Evolutionary conservation across 805 yeast genomes (phyloP).

Genomic region (Grigorovia jiainica): DNA sequence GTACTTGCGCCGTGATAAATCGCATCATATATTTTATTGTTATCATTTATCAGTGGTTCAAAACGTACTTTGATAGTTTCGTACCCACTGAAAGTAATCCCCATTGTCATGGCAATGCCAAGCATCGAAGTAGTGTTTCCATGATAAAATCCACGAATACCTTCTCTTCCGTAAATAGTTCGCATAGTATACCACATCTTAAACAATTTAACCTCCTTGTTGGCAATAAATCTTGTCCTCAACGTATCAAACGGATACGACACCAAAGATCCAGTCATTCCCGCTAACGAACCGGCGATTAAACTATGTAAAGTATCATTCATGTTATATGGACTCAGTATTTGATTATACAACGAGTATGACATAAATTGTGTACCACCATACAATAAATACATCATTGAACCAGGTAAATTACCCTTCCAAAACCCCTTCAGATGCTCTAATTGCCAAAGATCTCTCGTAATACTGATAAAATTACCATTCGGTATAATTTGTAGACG

Average conservation of each 20-base stretch:
- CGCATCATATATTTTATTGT: slow-evolving; percentile 6
- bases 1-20: slow-evolving; percentile 57
- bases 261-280: slow-evolving; percentile 55
- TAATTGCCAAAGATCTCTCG: slow-evolving; percentile 36
- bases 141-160: slow-evolving; percentile 38
- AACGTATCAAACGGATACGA: slow-evolving; percentile 91
- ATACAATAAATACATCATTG: slow-evolving; percentile 70
- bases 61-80: slow-evolving; percentile 33
- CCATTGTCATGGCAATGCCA: slow-evolving; percentile 63
- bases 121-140: slow-evolving; percentile 43
- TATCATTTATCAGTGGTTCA: slow-evolving; percentile 24
- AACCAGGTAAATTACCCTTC: slow-evolving; percentile 96
- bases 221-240: slow-evolving; percentile 77
- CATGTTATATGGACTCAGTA: slow-evolving; percentile 15
- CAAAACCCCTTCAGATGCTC: slow-evolving; percentile 79
- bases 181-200: slow-evolving; percentile 21
- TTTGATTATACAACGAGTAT: slow-evolving; percentile 45
- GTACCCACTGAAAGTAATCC: slow-evolving; percentile 65
- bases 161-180: slow-evolving; percentile 32
- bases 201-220: slow-evolving; percentile 25
- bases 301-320: slow-evolving; percentile 29
- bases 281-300: slow-evolving; percentile 69
- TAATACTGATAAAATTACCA: slow-evolving; percentile 18
- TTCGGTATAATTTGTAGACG: slow-evolving; percentile 20
- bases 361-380: slow-evolving; percentile 80